A percentile compares a stretch with the other conserved stretches of the same genome.
Conservation (phyloP, 2,329 filamentous ascomycete genomes). For the Rhinocladiella mackenziei region DNA sequence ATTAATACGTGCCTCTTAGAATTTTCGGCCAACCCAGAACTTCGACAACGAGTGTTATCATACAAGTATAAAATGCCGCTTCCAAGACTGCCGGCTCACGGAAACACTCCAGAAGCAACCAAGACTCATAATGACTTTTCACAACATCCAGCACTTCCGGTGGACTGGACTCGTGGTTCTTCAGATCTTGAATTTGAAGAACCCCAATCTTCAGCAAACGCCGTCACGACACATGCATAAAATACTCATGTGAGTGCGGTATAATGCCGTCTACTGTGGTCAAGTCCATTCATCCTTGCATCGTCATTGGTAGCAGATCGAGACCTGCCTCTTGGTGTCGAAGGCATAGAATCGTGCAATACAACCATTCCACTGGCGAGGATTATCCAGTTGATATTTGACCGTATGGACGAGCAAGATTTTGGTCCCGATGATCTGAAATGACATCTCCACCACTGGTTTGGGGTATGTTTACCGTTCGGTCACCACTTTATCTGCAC, state of each 20-base stretch:
- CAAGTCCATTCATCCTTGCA: no score
- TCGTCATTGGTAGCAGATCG: no score
- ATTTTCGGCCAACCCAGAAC: slow-evolving; percentile 46
- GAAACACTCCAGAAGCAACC: neutral
- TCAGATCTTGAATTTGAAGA: slow-evolving; percentile 9
- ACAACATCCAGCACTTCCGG: slow-evolving; percentile 6
- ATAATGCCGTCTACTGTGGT: no score
- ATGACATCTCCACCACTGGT: neutral
- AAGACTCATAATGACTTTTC: slow-evolving; percentile 8
- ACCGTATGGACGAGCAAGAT: neutral
- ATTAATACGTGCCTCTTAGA: slow-evolving; percentile 63
- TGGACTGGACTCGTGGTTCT: slow-evolving; percentile 13
- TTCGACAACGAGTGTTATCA: slow-evolving; percentile 17
- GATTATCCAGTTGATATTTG: slow-evolving; percentile 4
- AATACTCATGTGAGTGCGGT: no score
- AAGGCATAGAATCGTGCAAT: no score
- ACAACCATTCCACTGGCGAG: no score
- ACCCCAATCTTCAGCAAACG: slow-evolving; percentile 1
- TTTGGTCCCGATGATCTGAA: neutral
- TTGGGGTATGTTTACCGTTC: slow-evolving; percentile 10
- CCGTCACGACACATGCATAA: slow-evolving; percentile 7
- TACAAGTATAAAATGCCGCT: slow-evolving; percentile 17
- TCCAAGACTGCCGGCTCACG: slow-evolving; percentile 8
- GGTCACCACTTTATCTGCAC: slow-evolving; percentile 12
- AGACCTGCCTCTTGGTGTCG: no score